These are phyloP conservation scores for Teunomyces barrocoloradensis DNA, from an alignment of 805 yeast species.

Conservation along the genomic window DNA sequence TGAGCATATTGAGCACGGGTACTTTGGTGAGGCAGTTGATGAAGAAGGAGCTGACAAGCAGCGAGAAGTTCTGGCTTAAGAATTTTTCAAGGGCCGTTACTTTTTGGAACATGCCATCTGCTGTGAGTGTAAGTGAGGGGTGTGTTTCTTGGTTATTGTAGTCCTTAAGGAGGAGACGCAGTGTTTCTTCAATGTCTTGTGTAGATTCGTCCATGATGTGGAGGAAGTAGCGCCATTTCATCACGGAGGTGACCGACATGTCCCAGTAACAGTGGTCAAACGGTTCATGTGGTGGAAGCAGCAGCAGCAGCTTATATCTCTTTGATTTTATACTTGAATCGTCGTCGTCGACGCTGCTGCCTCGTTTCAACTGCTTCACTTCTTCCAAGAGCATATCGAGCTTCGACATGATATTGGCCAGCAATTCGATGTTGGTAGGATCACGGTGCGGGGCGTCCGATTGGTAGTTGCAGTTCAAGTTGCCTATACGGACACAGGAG, in stretches of 20 bases:
- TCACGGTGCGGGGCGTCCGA: conserved; percentile 24
- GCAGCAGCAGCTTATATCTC: too few relatives aligned
- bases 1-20: conserved; percentile 29
- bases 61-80: conserved; percentile 14
- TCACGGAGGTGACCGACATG: conserved; percentile 28
- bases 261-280: conserved; percentile 28
- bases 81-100: conserved; percentile 17
- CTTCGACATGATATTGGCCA: conserved; percentile 27
- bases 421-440: conserved; percentile 21
- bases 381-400: conserved; percentile 29
- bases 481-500: conserved; percentile 29
- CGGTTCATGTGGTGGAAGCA: not conserved
- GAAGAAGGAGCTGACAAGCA: conserved; percentile 27
- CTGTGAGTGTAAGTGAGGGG: conserved; percentile 3
- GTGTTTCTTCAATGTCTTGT: conserved; percentile 9
- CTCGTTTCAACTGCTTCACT: conserved; percentile 16
- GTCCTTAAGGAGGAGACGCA: conserved; percentile 11
- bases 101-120: conserved; percentile 13
- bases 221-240: conserved; percentile 28
- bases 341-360: not conserved
- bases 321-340: not conserved
- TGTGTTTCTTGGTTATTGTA: conserved; percentile 9
- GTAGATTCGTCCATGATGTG: conserved; percentile 10
- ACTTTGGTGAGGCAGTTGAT: conserved; percentile 31
- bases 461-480: conserved; percentile 26